Evolutionary conservation across 306 rosid species (phyloP), one percentile per base, ranked within the genome.

Genomic region (Quercus aquifolioides): DNA sequence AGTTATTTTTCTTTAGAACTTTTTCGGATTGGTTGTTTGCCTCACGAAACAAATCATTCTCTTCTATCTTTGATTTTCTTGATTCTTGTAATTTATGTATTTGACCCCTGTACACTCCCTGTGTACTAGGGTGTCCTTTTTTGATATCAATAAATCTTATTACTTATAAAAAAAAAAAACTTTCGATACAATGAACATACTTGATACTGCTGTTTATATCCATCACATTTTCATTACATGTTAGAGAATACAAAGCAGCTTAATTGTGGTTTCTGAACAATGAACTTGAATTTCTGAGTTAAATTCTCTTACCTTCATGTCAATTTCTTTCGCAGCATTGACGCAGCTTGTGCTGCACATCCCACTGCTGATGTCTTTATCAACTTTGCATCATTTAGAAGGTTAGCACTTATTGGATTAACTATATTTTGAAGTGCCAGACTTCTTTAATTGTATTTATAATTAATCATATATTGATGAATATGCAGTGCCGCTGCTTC

Each of bases 341-440:
- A 96, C 82, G 94, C 96, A 49, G 95, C 99, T 82, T 89, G 89
- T 78, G 97, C 98, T 15, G 94, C 98, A 81, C 99, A 96, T 85
- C 98, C 99, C 74, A 96, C 97, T 38, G 99, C 99, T 5, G 99
- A 96, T 88, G 96, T 96, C 85, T 93, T 96, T 83, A 93, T 96
- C 93, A 96, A 96, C 85, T 96, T 96, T 80, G 93, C 99, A 82
- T 96, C 99, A 11, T 96, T 85, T 69, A 89, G 99, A 85, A 96
- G 99, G 99, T 93, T 54, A 35, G 87, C 84, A 67, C 38, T 82
- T 31, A 51, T 78, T 74, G 26, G 17, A 26, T 26, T 74, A n/a
- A 63, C 75, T 52, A 55, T 18, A 1, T 30, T 28, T 63, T 69
- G 6, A 69, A 38, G 54, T 57, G 20, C 54, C 3, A 20, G 10